phyloP scores from a whole-genome alignment of 1,139 yeast genomes.

The Candida albicans region DNA sequence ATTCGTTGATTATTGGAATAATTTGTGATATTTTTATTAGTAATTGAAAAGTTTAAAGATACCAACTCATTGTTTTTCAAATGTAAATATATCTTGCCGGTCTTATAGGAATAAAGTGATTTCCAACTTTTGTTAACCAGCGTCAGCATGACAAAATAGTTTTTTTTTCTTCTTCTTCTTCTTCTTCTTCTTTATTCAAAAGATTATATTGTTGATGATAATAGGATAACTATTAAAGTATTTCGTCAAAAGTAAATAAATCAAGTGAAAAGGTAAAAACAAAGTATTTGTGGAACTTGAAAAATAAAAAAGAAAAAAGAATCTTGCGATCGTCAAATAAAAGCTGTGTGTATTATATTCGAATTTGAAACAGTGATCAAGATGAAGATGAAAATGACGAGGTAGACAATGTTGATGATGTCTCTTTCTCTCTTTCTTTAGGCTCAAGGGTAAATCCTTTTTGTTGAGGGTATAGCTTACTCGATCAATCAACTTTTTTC shows the following conservation, averaged over 20 bases:
- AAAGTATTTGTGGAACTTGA: no score
- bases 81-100: constrained; percentile 38
- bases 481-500: not conserved
- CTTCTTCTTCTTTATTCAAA: no score
- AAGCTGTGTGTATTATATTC: not conserved
- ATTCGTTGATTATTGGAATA: constrained; percentile 23
- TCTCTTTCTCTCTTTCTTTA: no score
- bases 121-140: constrained; percentile 24
- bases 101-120: constrained; percentile 36
- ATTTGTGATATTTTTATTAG: constrained; percentile 23
- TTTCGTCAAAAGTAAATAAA: no score
- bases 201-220: no score
- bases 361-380: not conserved
- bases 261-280: no score
- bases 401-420: not conserved
- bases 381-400: not conserved
- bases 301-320: no score
- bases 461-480: not conserved
- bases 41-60: constrained; percentile 34
- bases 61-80: constrained; percentile 39
- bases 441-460: no score
- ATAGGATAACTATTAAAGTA: no score
- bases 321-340: not conserved
- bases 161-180: no score
- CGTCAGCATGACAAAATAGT: not conserved